Conservation (phyloP, 345 rosid genomes). For the Eucalyptus regnans region DNA sequence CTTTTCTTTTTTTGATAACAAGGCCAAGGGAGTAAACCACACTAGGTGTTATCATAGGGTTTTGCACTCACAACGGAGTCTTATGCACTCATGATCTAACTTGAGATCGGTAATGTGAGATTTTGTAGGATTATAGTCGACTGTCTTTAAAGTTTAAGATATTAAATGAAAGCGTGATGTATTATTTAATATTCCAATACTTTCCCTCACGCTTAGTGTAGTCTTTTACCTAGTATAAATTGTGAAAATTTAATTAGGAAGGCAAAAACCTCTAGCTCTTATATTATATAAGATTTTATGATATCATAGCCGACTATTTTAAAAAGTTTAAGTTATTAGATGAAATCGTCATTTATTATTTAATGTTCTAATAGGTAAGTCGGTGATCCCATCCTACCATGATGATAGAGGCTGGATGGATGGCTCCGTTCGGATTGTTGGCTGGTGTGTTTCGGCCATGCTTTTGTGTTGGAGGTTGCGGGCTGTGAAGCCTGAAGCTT, state of each 20-base stretch:
- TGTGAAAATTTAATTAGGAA: too few species aligned
- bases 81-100: neutral
- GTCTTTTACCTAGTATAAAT: fast-evolving
- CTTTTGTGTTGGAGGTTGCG: neutral
- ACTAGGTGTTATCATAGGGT: neutral
- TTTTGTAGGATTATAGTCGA: fast-evolving
- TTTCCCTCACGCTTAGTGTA: too few species aligned
- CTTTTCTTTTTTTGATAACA: neutral
- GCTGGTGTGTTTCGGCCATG: neutral
- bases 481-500: neutral
- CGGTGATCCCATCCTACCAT: neutral
- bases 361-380: neutral
- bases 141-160: fast-evolving
- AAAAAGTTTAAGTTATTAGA: too few species aligned
- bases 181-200: too few species aligned
- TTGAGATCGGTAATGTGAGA: neutral
- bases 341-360: too few species aligned
- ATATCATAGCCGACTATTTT: fast-evolving
- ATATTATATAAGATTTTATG: too few species aligned
- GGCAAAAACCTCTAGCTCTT: too few species aligned
- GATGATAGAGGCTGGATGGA: neutral
- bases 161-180: too few species aligned
- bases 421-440: neutral
- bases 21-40: neutral
- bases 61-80: neutral